Base-by-base conservation (phyloP, 164 flowering plant species). In the Nymphaea thermarum region DNA sequence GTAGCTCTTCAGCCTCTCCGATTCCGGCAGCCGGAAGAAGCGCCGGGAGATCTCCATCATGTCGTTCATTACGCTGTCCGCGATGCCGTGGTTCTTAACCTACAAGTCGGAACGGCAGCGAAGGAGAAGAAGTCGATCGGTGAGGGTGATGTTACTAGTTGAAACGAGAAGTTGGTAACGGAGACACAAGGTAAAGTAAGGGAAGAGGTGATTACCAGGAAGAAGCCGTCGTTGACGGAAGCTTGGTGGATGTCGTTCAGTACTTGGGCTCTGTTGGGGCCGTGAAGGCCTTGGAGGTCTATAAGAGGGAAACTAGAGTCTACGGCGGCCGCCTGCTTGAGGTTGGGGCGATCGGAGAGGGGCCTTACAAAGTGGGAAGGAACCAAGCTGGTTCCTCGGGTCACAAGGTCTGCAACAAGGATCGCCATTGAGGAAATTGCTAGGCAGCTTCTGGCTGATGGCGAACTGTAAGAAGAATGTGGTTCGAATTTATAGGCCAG, bases 31-130 rank as follows among this genome's bases (percentile, higher is more conserved):
- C 18, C 64, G 43, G 63, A 88, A 90, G 70, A 87, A 88, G 66
- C 87, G 87, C 0, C 70, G 11, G 0, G 82, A 82, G 64, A 86
- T 82, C 15, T 6, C 55, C 8, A 77, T 42, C 87, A 87, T 82
- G 57, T 71, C 67, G 63, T 77, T 80, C 73, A 79, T 73, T 42
- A 68, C 47, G 44, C 81, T 87, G 63, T 2, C 55, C 0, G 66
- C 4, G 62, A 90, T 83, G n/a, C 91, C 94, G 62, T 90, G 97
- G 65, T 88, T 87, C 8, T 77, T 77, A 72, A 88, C 94, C 96
- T 90, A 8, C 64, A 62, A 62, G 57, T 51, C 57, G 14, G 14
- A 51, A 51, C 57, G 12, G 14, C 57, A 10, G 36, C 36, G 36
- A 1, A 0, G 36, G 36, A 25, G 36, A 25, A 45, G 25, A 3